Conservation (phyloP, 2,329 filamentous ascomycete species). For the Alternaria triticina region DNA sequence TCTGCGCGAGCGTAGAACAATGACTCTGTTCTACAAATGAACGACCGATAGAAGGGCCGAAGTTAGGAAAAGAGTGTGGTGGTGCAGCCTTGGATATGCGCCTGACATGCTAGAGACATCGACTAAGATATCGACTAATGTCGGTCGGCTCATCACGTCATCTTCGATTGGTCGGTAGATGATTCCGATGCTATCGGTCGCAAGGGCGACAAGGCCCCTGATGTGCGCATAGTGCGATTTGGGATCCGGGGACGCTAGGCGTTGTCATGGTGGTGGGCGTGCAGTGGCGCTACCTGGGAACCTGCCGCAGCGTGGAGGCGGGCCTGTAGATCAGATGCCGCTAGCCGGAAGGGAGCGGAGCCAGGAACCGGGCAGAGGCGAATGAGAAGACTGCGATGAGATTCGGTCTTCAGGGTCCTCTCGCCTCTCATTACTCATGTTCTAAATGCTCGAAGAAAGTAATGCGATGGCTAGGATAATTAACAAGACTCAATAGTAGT, state of each 20-base stretch:
- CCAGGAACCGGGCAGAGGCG: background rate
- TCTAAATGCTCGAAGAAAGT: background rate
- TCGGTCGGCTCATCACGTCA: background rate
- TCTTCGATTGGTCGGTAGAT: background rate
- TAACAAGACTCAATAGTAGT: background rate
- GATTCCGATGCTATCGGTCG: background rate
- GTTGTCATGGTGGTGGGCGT: background rate
- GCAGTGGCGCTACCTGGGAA: background rate
- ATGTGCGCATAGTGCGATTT: background rate
- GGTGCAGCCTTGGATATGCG: background rate
- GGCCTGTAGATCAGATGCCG: background rate
- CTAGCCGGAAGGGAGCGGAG: background rate
- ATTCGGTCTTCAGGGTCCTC: background rate
- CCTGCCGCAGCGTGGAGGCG: background rate
- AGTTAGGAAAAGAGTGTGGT: background rate
- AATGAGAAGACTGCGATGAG: background rate
- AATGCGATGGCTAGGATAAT: background rate
- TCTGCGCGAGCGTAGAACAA: constrained; percentile 1
- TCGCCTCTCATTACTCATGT: background rate
- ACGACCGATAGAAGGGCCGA: background rate
- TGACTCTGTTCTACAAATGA: background rate
- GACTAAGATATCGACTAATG: background rate
- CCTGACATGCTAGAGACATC: background rate
- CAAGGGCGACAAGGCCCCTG: background rate
- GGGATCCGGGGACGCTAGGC: background rate